Evolutionary conservation across 202 grass and related monocot genomes (phyloP).

Genomic region (Zoysia matrella): DNA sequence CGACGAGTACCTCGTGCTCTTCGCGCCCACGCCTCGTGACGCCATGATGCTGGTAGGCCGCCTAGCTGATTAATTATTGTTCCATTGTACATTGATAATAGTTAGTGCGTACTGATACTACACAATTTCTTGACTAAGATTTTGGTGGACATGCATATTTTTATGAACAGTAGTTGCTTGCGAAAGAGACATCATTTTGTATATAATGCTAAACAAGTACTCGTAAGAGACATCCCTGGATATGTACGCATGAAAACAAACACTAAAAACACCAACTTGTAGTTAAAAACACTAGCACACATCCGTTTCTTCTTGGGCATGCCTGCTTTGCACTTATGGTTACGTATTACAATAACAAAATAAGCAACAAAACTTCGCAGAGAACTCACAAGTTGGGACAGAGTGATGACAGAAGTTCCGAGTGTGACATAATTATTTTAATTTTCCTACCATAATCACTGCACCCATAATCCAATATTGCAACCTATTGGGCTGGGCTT

Average conservation of each 20-base stretch:
- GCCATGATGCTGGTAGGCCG: conserved; percentile 59
- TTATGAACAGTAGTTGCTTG: background rate
- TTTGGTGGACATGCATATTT: background rate
- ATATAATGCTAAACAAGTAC: background rate
- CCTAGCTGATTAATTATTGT: background rate
- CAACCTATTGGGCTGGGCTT: background rate
- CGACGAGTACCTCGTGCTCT: conserved; percentile 74
- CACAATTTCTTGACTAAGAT: background rate
- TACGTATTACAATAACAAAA: background rate
- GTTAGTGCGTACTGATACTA: background rate
- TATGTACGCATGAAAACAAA: background rate
- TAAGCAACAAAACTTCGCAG: background rate
- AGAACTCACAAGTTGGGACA: background rate
- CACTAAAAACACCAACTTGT: background rate
- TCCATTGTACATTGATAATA: background rate
- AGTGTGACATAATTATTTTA: background rate
- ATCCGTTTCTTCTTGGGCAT: background rate
- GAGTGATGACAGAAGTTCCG: background rate
- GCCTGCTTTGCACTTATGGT: background rate
- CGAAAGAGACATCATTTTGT: background rate
- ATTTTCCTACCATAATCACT: background rate
- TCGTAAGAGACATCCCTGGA: too few species aligned
- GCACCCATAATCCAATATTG: background rate
- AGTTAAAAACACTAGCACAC: background rate
- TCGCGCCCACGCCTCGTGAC: conserved; percentile 54